Evolutionary conservation across 371 early-diverging fungal genomes (phyloP).

Genomic region (Catenaria anguillulae): DNA sequence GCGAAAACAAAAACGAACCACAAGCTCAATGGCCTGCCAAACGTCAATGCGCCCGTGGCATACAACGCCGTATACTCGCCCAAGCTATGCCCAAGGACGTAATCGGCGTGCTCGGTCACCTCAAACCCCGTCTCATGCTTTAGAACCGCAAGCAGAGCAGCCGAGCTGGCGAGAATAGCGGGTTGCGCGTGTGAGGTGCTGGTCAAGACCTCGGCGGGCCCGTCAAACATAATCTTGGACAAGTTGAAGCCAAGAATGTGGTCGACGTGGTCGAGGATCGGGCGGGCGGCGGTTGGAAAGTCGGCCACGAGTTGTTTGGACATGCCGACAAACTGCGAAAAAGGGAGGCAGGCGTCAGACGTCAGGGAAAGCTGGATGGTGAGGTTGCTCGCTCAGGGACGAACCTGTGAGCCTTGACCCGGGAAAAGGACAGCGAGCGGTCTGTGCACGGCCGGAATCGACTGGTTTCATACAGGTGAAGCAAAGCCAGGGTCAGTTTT

Average conservation of each 20-base stretch:
- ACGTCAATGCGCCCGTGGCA: constrained; percentile 54
- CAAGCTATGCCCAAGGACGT: constrained; percentile 78
- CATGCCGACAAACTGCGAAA: constrained; percentile 66
- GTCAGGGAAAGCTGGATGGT: too few species aligned
- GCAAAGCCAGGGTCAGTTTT: too few species aligned
- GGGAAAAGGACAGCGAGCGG: background rate
- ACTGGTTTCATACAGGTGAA: too few species aligned
- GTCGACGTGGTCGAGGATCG: constrained; percentile 78
- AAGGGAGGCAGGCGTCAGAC: too few species aligned
- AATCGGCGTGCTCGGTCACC: constrained; percentile 48
- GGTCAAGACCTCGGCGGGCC: constrained; percentile 57
- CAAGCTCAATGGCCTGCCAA: constrained; percentile 70
- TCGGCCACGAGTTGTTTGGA: constrained; percentile 77
- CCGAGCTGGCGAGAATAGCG: constrained; percentile 78
- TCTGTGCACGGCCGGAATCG: too few species aligned
- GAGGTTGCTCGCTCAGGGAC: too few species aligned
- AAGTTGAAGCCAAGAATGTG: constrained; percentile 55
- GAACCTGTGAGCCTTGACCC: background rate
- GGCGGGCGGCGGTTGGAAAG: constrained; percentile 52
- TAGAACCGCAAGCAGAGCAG: constrained; percentile 73
- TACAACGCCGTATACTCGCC: constrained; percentile 89
- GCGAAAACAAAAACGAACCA: constrained; percentile 46
- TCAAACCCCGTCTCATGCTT: constrained; percentile 68
- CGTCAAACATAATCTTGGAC: constrained; percentile 66
- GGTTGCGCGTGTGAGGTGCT: constrained; percentile 87